These are phyloP conservation scores for Diversispora epigaea DNA, from an alignment of 192 early-diverging fungal species.

Conservation along the genomic window DNA sequence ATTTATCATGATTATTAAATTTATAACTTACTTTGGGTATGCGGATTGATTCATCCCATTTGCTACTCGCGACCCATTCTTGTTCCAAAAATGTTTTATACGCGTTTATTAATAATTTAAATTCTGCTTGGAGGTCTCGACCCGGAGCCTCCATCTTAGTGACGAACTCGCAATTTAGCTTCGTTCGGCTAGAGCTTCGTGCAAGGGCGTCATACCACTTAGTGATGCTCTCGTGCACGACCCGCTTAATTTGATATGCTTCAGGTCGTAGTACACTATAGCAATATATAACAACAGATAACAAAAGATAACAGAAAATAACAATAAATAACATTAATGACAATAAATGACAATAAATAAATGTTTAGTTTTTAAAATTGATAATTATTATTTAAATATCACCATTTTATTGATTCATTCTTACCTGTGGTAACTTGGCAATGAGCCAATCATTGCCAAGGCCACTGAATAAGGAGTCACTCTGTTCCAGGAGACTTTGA, in stretches of 20 bases:
- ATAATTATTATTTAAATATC: neutral
- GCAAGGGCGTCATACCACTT: neutral
- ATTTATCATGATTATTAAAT: too few relatives aligned
- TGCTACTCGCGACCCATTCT: neutral
- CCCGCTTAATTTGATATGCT: neutral
- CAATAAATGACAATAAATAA: too few relatives aligned
- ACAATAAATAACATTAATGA: too few relatives aligned
- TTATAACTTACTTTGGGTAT: neutral
- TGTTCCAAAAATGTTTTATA: neutral
- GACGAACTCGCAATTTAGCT: neutral
- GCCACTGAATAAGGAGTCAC: neutral
- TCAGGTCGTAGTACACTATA: slow-evolving; percentile 3
- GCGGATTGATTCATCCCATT: neutral
- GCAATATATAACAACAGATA: neutral
- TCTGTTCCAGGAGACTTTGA: slow-evolving; percentile 15
- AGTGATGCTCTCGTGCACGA: neutral
- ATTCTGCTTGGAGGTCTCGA: neutral
- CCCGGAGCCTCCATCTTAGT: neutral
- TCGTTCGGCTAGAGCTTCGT: neutral
- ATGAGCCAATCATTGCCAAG: neutral
- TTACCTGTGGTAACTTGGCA: slow-evolving; percentile 6
- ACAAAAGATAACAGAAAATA: too few relatives aligned
- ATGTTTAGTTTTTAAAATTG: too few relatives aligned
- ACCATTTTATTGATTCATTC: neutral
- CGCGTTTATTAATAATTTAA: neutral